These are phyloP conservation scores for Pseudonectria buxi DNA, from an alignment of 2,329 filamentous ascomycete species.

Conservation along the genomic window DNA sequence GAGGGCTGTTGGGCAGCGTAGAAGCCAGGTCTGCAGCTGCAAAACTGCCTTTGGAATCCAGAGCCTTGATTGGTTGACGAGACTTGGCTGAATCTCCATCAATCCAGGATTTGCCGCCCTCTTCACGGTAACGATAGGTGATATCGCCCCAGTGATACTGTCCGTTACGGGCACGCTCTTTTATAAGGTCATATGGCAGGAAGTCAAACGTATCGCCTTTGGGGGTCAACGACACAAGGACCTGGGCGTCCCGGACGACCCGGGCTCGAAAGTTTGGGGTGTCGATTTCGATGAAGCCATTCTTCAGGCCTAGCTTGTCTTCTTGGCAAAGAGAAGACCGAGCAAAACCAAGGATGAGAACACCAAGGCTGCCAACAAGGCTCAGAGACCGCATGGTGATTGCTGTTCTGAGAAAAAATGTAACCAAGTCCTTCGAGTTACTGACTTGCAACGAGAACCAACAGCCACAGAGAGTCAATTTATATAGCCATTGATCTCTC, in stretches of 20 bases:
- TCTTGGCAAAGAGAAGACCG: neutral
- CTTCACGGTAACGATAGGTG: slow-evolving; percentile 46
- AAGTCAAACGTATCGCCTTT: slow-evolving; percentile 43
- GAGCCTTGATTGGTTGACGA: slow-evolving; percentile 24
- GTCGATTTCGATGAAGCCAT: slow-evolving; percentile 33
- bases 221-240: slow-evolving; percentile 41
- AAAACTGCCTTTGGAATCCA: slow-evolving; percentile 19
- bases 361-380: neutral
- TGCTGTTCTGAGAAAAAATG: too few species aligned
- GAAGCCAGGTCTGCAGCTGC: slow-evolving; percentile 34
- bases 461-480: too few species aligned
- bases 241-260: slow-evolving; percentile 38
- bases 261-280: slow-evolving; percentile 36
- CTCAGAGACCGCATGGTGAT: slow-evolving; percentile 3
- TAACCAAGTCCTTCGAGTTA: too few species aligned
- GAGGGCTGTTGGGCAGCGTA: slow-evolving; percentile 33
- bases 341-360: neutral
- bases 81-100: slow-evolving; percentile 38
- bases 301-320: slow-evolving; percentile 29
- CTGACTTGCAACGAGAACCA: too few species aligned
- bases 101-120: slow-evolving; percentile 34
- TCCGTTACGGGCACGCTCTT: slow-evolving; percentile 39
- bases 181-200: slow-evolving; percentile 44
- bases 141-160: slow-evolving; percentile 55
- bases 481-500: too few species aligned